phyloP scores from a whole-genome alignment of 2,329 filamentous ascomycete genomes.

The Thelonectria olida region DNA sequence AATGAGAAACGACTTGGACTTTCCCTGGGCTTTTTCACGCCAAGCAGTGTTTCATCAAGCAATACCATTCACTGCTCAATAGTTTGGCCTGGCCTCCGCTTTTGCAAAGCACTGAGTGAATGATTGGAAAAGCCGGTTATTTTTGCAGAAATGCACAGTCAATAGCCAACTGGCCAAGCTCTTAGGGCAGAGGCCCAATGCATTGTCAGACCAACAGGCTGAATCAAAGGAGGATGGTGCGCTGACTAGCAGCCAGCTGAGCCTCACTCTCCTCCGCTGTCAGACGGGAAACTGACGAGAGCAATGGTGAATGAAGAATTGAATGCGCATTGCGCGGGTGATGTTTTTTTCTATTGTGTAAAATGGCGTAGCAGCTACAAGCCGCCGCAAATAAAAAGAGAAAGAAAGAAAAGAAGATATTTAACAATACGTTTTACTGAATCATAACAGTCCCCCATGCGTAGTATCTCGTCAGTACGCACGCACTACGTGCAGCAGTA shows the following conservation, averaged over 20 bases:
- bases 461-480: not conserved
- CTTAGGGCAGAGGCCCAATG: too few relatives aligned
- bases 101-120: not conserved
- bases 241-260: not conserved
- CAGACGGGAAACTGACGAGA: too few relatives aligned
- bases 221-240: too few relatives aligned
- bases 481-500: too few relatives aligned
- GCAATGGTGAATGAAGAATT: not conserved
- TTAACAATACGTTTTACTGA: constrained; percentile 10
- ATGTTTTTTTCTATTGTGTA: not conserved
- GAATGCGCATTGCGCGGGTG: not conserved
- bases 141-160: not conserved
- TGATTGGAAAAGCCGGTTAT: constrained; percentile 3
- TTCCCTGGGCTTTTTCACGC: too few relatives aligned
- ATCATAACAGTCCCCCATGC: not conserved
- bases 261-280: too few relatives aligned
- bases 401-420: not conserved
- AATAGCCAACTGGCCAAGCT: not conserved
- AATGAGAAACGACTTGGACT: too few relatives aligned
- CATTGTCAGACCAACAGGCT: not conserved
- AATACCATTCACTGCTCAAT: not conserved
- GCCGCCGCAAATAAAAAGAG: not conserved
- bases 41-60: too few relatives aligned
- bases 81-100: too few relatives aligned
- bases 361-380: not conserved